These are phyloP conservation scores for Bassia scoparia DNA, from an alignment of 148 eudicot genomes.

Conservation along the genomic window DNA sequence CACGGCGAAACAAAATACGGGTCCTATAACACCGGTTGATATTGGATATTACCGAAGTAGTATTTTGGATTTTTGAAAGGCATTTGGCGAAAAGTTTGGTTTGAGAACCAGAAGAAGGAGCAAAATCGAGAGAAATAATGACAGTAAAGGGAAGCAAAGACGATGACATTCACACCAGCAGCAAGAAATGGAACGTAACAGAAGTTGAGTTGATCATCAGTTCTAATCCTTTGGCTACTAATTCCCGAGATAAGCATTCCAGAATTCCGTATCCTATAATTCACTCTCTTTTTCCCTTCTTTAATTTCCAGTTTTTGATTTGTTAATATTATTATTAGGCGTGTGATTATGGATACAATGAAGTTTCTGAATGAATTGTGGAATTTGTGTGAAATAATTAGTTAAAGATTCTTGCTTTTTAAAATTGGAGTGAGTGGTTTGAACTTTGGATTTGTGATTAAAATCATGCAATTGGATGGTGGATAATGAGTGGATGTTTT, in stretches of 20 bases:
- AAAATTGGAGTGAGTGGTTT: too few relatives aligned
- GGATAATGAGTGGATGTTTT: too few relatives aligned
- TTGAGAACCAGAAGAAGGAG: not conserved
- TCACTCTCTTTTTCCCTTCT: not conserved
- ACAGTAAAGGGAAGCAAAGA: slow-evolving; percentile 26
- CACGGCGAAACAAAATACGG: too few relatives aligned
- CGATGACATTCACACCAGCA: slow-evolving; percentile 53
- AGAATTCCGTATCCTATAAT: slow-evolving; percentile 76
- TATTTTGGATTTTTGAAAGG: not conserved
- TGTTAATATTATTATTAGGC: not conserved
- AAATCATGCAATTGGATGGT: too few relatives aligned
- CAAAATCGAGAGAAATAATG: not conserved
- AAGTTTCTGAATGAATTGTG: not conserved
- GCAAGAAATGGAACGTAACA: slow-evolving; percentile 82
- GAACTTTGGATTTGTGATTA: too few relatives aligned
- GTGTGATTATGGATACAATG: too few relatives aligned
- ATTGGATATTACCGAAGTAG: too few relatives aligned
- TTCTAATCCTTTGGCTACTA: slow-evolving; percentile 57
- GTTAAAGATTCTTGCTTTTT: too few relatives aligned
- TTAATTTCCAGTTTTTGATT: not conserved
- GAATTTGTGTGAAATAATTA: too few relatives aligned
- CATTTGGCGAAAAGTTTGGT: not conserved
- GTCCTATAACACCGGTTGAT: too few relatives aligned
- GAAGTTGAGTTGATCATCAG: slow-evolving; percentile 48
- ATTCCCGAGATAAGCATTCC: slow-evolving; percentile 88